Conservation (phyloP, 352 stramenopile genomes). For the Phytophthora citrophthora region DNA sequence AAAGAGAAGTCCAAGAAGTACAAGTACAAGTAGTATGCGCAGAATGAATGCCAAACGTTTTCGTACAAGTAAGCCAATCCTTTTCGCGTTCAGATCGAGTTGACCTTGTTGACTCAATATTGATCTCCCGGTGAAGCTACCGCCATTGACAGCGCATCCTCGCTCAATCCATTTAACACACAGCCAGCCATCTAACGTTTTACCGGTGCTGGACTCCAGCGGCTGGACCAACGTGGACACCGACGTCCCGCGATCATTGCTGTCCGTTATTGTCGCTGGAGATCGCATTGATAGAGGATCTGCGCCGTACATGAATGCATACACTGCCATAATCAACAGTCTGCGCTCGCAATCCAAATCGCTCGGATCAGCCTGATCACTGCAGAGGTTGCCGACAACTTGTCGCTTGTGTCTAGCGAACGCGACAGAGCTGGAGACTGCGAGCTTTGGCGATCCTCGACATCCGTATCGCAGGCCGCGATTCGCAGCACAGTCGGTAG, state of each 20-base stretch:
- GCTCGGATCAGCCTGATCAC: conserved; percentile 8
- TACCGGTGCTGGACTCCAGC: conserved; percentile 10
- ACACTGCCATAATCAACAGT: conserved; percentile 24
- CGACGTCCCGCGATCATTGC: conserved; percentile 3
- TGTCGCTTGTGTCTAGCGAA: conserved; percentile 10
- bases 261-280: neutral
- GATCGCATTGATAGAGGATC: conserved; percentile 15
- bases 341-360: conserved; percentile 26
- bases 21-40: conserved; percentile 24
- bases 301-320: conserved; percentile 11
- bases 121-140: neutral
- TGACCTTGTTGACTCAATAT: conserved; percentile 2
- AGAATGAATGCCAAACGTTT: conserved; percentile 37
- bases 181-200: neutral
- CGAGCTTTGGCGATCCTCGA: conserved; percentile 12
- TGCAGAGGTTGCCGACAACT: neutral
- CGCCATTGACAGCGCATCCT: conserved; percentile 6
- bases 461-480: conserved; percentile 1
- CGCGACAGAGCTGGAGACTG: conserved; percentile 1
- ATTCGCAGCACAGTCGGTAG: neutral
- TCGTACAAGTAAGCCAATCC: conserved; percentile 1
- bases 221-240: no score
- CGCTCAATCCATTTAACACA: conserved; percentile 2
- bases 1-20: conserved; percentile 28
- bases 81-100: neutral